These are phyloP conservation scores for Nothophytophthora sp. DNA, from an alignment of 352 stramenopile species.

Conservation along the genomic window DNA sequence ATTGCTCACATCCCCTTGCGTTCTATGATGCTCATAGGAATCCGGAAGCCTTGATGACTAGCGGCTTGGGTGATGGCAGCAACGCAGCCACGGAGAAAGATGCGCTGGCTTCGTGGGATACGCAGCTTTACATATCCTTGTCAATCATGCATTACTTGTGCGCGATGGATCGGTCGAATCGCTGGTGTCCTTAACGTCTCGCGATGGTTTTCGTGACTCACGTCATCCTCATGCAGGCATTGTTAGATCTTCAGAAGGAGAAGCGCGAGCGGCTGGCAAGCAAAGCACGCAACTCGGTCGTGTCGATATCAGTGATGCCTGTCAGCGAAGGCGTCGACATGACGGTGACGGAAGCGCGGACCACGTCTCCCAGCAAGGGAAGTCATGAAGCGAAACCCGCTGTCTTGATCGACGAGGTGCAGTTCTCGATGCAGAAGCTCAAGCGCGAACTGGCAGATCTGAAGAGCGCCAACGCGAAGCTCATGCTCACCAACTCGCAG, in stretches of 20 bases:
- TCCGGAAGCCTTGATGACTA: constrained; percentile 16
- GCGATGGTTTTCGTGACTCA: constrained; percentile 13
- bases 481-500: constrained; percentile 69
- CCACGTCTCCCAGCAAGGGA: constrained; percentile 3
- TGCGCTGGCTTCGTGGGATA: constrained; percentile 67
- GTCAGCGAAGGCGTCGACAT: background rate
- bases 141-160: background rate
- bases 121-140: constrained; percentile 71
- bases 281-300: constrained; percentile 22
- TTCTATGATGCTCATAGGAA: constrained; percentile 14
- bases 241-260: constrained; percentile 58
- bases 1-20: constrained; percentile 2
- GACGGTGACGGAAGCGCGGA: constrained; percentile 6
- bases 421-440: constrained; percentile 75
- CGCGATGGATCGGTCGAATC: background rate
- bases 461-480: constrained; percentile 59
- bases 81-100: constrained; percentile 38
- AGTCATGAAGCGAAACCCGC: constrained; percentile 3
- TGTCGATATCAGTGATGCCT: constrained; percentile 6
- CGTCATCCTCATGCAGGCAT: constrained; percentile 54
- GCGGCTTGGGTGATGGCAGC: constrained; percentile 12
- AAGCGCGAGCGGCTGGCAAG: constrained; percentile 38
- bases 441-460: constrained; percentile 65
- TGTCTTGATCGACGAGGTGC: constrained; percentile 52
- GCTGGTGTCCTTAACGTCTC: constrained; percentile 19